These are phyloP conservation scores for Teunomyces lycoperdinae DNA, from an alignment of 805 yeast genomes.

Conservation along the genomic window DNA sequence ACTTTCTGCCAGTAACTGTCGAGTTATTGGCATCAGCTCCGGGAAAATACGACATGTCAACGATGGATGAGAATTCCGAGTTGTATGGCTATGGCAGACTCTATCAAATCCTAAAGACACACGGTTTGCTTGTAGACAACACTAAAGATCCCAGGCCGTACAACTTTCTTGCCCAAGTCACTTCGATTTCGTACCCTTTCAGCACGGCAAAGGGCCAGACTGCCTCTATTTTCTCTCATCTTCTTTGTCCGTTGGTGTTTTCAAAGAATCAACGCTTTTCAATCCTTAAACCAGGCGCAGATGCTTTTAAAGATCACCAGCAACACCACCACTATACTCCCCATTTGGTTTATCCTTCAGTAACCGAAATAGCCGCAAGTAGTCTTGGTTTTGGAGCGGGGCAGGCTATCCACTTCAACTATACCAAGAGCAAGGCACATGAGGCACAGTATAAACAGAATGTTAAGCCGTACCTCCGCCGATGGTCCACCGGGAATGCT, in stretches of 20 bases:
- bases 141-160: constrained; percentile 11
- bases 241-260: constrained; percentile 45
- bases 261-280: constrained; percentile 17
- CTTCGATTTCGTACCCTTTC: constrained; percentile 50
- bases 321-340: constrained; percentile 26
- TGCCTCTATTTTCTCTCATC: constrained; percentile 45
- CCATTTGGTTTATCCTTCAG: constrained; percentile 45
- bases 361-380: constrained; percentile 35
- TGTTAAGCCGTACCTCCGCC: constrained; percentile 41
- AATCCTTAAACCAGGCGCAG: constrained; percentile 26
- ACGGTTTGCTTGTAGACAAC: constrained; percentile 24
- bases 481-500: constrained; percentile 33
- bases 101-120: constrained; percentile 36
- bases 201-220: constrained; percentile 19
- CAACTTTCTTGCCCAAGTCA: constrained; percentile 42
- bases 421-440: constrained; percentile 18
- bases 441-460: constrained; percentile 39
- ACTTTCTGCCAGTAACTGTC: constrained; percentile 48
- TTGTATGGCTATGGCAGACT: constrained; percentile 49
- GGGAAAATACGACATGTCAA: constrained; percentile 25
- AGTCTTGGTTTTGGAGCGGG: constrained; percentile 50
- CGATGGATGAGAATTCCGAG: constrained; percentile 15
- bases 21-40: constrained; percentile 59
- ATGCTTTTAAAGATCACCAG: constrained; percentile 20
- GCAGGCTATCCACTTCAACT: constrained; percentile 47